Conservation (phyloP, 2,329 filamentous ascomycete species). For the Thielaviopsis euricoi region DNA sequence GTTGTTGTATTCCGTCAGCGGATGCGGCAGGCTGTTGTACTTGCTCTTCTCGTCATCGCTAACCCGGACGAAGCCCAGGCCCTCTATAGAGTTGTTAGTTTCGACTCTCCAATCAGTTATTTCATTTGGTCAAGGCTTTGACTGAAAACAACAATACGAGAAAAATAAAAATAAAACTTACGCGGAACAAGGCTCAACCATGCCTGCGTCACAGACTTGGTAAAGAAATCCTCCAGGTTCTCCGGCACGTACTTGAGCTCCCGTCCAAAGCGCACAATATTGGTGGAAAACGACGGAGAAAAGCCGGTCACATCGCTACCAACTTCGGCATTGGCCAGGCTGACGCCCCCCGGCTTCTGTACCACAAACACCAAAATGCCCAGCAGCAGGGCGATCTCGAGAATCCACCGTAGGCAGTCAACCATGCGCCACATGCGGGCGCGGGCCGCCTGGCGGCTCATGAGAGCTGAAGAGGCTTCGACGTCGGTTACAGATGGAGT, state of each 20-base stretch:
- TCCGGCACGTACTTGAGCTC: conserved; percentile 23
- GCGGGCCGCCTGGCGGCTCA: not conserved
- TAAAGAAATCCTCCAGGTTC: conserved; percentile 24
- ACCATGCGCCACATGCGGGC: not conserved
- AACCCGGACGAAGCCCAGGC: conserved; percentile 24
- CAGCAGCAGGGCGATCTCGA: not conserved
- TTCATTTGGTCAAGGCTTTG: no score
- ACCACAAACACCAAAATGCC: not conserved
- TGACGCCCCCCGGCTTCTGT: not conserved
- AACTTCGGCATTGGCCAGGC: not conserved
- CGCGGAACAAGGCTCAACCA: conserved; percentile 25
- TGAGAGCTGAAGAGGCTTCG: not conserved
- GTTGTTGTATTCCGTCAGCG: conserved; percentile 18
- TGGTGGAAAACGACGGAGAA: conserved; percentile 23
- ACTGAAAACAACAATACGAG: not conserved
- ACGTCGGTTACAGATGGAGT: not conserved
- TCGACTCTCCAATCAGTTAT: not conserved
- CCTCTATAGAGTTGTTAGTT: conserved; percentile 13
- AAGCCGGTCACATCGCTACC: conserved; percentile 25
- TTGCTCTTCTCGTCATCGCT: conserved; percentile 17
- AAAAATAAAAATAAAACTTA: not conserved
- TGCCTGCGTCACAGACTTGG: conserved; percentile 17
- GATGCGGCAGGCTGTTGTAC: conserved; percentile 23
- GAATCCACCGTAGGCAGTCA: not conserved
- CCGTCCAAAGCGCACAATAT: conserved; percentile 23